phyloP scores from a whole-genome alignment of 345 rosid genomes.

The Hirschfeldia incana region DNA sequence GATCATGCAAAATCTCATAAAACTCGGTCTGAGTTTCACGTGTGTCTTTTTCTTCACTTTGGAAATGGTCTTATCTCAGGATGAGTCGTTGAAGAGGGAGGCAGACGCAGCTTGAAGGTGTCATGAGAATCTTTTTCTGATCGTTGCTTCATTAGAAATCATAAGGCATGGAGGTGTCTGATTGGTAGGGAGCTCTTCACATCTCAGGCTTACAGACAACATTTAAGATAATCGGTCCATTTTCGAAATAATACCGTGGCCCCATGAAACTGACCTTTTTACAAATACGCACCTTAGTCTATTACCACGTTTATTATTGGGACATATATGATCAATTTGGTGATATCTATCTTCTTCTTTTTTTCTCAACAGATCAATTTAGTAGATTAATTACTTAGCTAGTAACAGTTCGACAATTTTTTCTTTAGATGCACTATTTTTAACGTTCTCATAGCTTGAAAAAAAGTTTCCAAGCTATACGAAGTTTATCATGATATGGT shows the following conservation, averaged over 20 bases:
- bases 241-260: conserved; percentile 22
- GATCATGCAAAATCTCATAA: background rate
- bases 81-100: background rate
- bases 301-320: conserved; percentile 19
- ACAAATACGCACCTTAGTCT: background rate
- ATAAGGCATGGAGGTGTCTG: conserved; percentile 43
- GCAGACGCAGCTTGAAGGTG: background rate
- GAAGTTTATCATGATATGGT: too few species aligned
- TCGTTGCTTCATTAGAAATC: conserved; percentile 14
- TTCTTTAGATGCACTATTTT: background rate
- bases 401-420: background rate
- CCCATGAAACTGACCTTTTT: conserved; percentile 29
- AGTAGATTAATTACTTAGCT: background rate
- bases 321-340: background rate
- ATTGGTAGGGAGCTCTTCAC: conserved; percentile 40
- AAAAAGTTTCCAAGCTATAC: too few species aligned
- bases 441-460: background rate
- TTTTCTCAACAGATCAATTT: background rate
- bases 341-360: background rate
- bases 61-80: background rate
- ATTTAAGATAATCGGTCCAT: conserved; percentile 30
- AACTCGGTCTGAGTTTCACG: background rate
- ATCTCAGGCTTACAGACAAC: conserved; percentile 18
- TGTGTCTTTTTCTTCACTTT: background rate
- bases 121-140: background rate